Evolutionary conservation across 208 protist species (phyloP).

Genomic region (Strigomonas oncopelti): DNA sequence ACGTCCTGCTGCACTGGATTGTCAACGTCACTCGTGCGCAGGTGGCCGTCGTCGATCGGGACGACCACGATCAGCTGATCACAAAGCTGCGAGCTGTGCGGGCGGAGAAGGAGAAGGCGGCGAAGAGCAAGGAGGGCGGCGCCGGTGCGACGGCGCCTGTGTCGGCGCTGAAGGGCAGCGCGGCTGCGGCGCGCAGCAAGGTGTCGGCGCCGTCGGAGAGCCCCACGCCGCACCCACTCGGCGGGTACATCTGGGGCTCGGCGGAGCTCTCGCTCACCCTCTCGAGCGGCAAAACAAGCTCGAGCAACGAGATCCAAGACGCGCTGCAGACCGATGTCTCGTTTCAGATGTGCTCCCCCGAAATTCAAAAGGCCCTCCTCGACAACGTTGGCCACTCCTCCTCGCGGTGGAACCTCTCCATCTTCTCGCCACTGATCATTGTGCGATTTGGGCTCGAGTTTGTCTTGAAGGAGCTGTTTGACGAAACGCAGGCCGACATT

Average conservation of each 20-base stretch:
- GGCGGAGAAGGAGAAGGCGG: neutral
- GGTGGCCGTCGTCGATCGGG: conserved; percentile 79
- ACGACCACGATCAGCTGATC: conserved; percentile 74
- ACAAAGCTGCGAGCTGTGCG: conserved; percentile 14
- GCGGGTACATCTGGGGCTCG: conserved; percentile 84
- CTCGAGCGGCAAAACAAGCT: conserved; percentile 50
- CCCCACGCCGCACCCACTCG: conserved; percentile 22
- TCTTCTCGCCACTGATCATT: conserved; percentile 66
- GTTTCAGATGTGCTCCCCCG: conserved; percentile 35
- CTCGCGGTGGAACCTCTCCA: conserved; percentile 59
- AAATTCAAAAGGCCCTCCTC: conserved; percentile 55
- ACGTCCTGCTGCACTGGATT: conserved; percentile 43
- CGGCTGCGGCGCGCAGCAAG: neutral
- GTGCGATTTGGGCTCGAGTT: conserved; percentile 60
- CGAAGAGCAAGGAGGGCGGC: neutral
- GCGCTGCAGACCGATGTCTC: conserved; percentile 30
- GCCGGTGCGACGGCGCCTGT: neutral
- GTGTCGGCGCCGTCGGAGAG: neutral
- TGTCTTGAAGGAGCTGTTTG: conserved; percentile 55
- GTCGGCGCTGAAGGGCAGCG: neutral
- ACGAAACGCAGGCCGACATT: conserved; percentile 65
- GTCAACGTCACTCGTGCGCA: conserved; percentile 62
- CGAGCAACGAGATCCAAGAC: conserved; percentile 29
- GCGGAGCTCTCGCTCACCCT: conserved; percentile 70
- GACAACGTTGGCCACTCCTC: conserved; percentile 47